Evolutionary conservation across 2,329 filamentous ascomycete genomes (phyloP).

Genomic region (Penicillium brevicompactum): DNA sequence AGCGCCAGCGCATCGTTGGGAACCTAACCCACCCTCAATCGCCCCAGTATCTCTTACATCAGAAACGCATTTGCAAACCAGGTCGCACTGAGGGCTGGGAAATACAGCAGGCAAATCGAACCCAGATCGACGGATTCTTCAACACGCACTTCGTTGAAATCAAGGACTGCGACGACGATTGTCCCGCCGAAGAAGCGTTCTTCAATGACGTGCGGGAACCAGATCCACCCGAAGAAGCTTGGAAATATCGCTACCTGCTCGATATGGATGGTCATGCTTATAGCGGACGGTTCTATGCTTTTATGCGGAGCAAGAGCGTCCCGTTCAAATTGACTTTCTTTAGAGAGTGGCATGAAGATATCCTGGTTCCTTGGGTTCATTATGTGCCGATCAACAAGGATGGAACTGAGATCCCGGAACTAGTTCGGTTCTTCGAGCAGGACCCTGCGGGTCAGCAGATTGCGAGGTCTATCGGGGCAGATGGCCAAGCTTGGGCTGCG

Average conservation of each 20-base stretch:
- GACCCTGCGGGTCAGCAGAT: slow-evolving; percentile 50
- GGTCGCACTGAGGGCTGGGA: slow-evolving; percentile 1
- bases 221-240: slow-evolving; percentile 74
- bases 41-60: slow-evolving; percentile 53
- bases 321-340: slow-evolving; percentile 58
- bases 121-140: slow-evolving; percentile 68
- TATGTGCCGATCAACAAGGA: slow-evolving; percentile 56
- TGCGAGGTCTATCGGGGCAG: slow-evolving; percentile 56
- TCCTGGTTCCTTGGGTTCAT: slow-evolving; percentile 59
- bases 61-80: slow-evolving; percentile 42
- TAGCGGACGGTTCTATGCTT: slow-evolving; percentile 55
- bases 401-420: slow-evolving; percentile 56
- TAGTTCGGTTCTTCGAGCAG: slow-evolving; percentile 51
- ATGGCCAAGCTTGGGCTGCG: slow-evolving; percentile 58
- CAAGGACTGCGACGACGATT: slow-evolving; percentile 87
- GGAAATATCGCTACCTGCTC: slow-evolving; percentile 59
- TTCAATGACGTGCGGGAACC: slow-evolving; percentile 66
- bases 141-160: slow-evolving; percentile 81
- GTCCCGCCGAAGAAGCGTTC: slow-evolving; percentile 74
- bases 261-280: slow-evolving; percentile 61
- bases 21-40: slow-evolving; percentile 68
- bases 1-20: slow-evolving; percentile 77
- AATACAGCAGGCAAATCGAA: slow-evolving; percentile 36
- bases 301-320: slow-evolving; percentile 51
- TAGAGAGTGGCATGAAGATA: slow-evolving; percentile 61